These are phyloP conservation scores for Blastocystis sp. DNA, from an alignment of 352 stramenopile species.

Conservation along the genomic window DNA sequence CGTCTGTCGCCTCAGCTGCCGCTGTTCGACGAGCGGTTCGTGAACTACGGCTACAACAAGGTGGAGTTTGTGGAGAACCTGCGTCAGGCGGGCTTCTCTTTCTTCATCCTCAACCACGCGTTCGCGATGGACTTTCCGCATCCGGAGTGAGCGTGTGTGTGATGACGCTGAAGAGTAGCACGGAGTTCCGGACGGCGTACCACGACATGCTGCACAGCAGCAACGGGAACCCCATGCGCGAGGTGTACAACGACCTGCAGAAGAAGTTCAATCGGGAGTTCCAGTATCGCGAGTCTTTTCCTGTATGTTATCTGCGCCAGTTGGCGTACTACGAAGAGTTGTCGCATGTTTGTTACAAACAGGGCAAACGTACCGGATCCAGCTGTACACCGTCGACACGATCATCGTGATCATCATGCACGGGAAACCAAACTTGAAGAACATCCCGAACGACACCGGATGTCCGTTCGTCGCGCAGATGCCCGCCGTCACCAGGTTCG, in stretches of 20 bases:
- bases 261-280: neutral
- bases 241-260: slow-evolving; percentile 5
- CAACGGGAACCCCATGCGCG: neutral
- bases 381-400: slow-evolving; percentile 52
- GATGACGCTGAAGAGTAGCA: no score
- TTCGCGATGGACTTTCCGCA: slow-evolving; percentile 60
- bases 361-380: slow-evolving; percentile 22
- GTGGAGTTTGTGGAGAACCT: slow-evolving; percentile 57
- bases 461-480: slow-evolving; percentile 60
- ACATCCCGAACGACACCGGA: slow-evolving; percentile 50
- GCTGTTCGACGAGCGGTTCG: slow-evolving; percentile 45
- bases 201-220: slow-evolving; percentile 1
- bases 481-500: slow-evolving; percentile 76
- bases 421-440: slow-evolving; percentile 67
- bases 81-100: slow-evolving; percentile 3
- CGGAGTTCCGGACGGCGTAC: neutral
- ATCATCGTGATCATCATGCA: slow-evolving; percentile 63
- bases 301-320: slow-evolving; percentile 30
- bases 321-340: slow-evolving; percentile 55
- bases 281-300: neutral
- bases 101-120: slow-evolving; percentile 50
- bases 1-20: neutral
- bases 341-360: slow-evolving; percentile 54
- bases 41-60: slow-evolving; percentile 67
- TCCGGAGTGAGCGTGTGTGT: slow-evolving; percentile 33